Base-by-base conservation (phyloP, 768 basidiomycete species). In the Lentinula edodes region DNA sequence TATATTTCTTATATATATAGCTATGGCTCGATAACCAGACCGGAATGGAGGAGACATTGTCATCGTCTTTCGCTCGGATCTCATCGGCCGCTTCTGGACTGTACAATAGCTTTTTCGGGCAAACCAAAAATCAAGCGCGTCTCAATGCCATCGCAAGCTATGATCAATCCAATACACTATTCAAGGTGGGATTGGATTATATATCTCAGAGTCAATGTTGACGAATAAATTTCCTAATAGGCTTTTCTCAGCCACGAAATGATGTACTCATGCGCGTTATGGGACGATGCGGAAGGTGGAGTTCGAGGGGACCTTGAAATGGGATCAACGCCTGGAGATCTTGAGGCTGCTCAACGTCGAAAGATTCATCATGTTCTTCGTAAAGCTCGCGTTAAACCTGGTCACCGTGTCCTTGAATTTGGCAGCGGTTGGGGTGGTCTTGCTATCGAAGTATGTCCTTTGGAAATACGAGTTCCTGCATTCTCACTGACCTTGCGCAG, bases 361-460 rank as follows among this genome's bases (percentile, higher is more conserved):
- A 96, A 96, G 73, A 85, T 95, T 54, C 86, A 83, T 62, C 81
- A 93, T 67, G 90, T 95, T 64, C 88, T 95, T 61, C 80, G 76
- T 15, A 83, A 87, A 63, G 91, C 92, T 32, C 86, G 86, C 54
- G 87, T 95, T 61, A 81, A 84, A 69, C 86, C 85, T 50, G 92
- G 92, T 0, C 81, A 93, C 70, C 84, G 92, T 32, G 83, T 95
- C 48, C 78, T 96, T 39, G 94, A 96, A 76, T 93, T 95, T 67
- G 94, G 93, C 23, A 88, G 88, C 53, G 94, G 94, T n/a, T 96
- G 94, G 94, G 94, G 93, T 20, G 91, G 87, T 54, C 80, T 96
- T 50, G 91, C 93, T 12, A 95, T 96, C 61, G 87, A 91, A 83
- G 91, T 88, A 57, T 32, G 72, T 64, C 55, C 39, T 38, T 41